These are phyloP conservation scores for Penicillium roqueforti DNA, from an alignment of 495 filamentous ascomycete genomes.

Conservation along the genomic window DNA sequence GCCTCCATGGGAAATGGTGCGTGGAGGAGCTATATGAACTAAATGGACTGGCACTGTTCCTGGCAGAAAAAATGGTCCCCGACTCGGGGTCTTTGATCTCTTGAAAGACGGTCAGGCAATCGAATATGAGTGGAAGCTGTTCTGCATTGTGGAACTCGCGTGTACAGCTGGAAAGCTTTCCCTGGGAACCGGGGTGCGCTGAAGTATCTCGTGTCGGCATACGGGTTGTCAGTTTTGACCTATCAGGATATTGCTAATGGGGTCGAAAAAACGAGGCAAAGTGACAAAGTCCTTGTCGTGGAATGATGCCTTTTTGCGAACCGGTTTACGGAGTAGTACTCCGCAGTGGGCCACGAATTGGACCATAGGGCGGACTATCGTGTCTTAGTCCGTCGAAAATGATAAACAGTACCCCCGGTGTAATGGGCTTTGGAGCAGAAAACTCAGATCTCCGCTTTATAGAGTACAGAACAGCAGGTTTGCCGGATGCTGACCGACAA, in stretches of 20 bases:
- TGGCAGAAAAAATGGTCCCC: conserved; percentile 10
- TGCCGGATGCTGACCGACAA: conserved; percentile 13
- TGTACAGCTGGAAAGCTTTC: not conserved
- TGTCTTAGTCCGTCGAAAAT: not conserved
- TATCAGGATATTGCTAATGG: not conserved
- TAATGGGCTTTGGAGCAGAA: conserved; percentile 1
- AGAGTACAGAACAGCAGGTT: too few species aligned
- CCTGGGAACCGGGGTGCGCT: not conserved
- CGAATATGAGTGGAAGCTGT: not conserved
- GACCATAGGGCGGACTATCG: not conserved
- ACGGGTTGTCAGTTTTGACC: not conserved
- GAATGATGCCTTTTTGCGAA: conserved; percentile 1
- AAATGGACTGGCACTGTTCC: conserved; percentile 2
- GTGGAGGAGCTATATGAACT: not conserved
- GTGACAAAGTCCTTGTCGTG: not conserved
- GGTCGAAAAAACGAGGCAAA: not conserved
- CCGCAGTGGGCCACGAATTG: not conserved
- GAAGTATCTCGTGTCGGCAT: not conserved
- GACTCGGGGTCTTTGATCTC: conserved; percentile 3
- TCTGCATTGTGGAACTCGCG: conserved; percentile 8
- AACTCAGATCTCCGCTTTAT: conserved; percentile 3
- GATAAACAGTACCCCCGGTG: conserved; percentile 1
- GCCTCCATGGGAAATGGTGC: not conserved
- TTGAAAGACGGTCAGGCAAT: conserved; percentile 7
- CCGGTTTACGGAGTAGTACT: not conserved